Base-by-base conservation (phyloP, 2,329 filamentous ascomycete species). In the Colletotrichum lindemuthianum region DNA sequence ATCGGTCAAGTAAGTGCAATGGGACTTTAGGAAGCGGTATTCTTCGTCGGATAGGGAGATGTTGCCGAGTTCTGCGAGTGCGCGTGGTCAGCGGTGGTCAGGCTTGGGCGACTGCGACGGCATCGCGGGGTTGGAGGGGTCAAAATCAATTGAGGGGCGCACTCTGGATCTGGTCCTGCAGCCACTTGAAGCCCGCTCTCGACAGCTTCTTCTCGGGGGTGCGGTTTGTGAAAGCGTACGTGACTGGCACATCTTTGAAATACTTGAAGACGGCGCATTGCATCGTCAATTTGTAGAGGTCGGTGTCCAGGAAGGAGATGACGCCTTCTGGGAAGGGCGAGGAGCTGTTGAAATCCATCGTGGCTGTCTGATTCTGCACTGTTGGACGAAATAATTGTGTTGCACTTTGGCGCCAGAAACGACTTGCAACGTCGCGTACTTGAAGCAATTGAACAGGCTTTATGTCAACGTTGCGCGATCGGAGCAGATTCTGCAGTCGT, bases 261-360 rank as follows among this genome's bases (percentile, higher is more conserved):
- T 94, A 96, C 78, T 96, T 96, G 70, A 96, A 86, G 69, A 98
- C 90, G 67, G 93, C 93, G 75, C 92, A 97, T 90, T 99, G 96
- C 96, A 99, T 99, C 16, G 96, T 99, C 78, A 99, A 80, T 79
- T 99, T 99, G 86, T 97, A 99, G 66, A 99, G 74, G 70, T 90
- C 88, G 13, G 91, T 95, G 74, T 96, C 92, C 59, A 96, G 83
- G 74, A 96, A 90, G 73, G 92, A 95, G 72, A 89, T 91, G 74
- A 95, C 88, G 55, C 92, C 92, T 79, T 92, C 91, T 5, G 91
- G 89, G 67, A 85, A 89, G 61, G 86, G 86, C 60, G 86, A 87
- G 37, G 86, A 86, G 79, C 84, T 87, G 76, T 89, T 88, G 78
- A 90, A 90, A 69, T 87, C 86, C 87, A 90, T 90, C 32, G 56